phyloP scores from a whole-genome alignment of 176 grass and related monocot genomes.

The barley (Hordeum vulgare) region MorexV3_pseudomolecules_assembly NC_058520.1:350868982-350869481 shows the following conservation, averaged over 20 bases:
- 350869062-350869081: conserved; percentile 27
- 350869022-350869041: conserved; percentile 33
- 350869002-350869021: conserved; percentile 7
- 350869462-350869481: conserved; percentile 15
- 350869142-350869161: background rate
- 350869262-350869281: conserved; percentile 1
- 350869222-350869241: background rate
- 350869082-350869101: background rate
- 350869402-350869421: conserved; percentile 29
- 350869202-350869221: fast-evolving
- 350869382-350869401: conserved; percentile 19
- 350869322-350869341: background rate
- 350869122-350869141: background rate
- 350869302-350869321: background rate
- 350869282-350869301: background rate
- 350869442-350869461: conserved; percentile 5
- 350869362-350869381: conserved; percentile 11
- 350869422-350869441: conserved; percentile 45
- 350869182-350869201: conserved; percentile 27
- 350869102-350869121: background rate
- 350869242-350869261: background rate
- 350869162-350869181: conserved; percentile 22
- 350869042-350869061: background rate
- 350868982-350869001: conserved; percentile 6
- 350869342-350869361: conserved; percentile 1